Evolutionary conservation across 2,329 filamentous ascomycete species (phyloP).

Genomic region (Trichoderma polysporum): DNA sequence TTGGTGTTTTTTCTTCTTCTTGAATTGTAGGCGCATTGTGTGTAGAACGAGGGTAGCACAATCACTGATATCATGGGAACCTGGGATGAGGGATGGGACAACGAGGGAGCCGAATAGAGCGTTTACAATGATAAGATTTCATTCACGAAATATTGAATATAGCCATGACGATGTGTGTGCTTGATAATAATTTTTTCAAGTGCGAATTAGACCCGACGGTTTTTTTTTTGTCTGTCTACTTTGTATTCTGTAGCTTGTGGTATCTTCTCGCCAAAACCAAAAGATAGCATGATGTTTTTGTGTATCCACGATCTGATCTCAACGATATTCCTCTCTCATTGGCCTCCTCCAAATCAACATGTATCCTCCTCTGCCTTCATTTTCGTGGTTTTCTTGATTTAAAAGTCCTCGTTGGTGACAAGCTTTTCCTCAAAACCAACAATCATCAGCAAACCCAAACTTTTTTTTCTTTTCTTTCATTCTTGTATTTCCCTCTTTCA

Average conservation of each 20-base stretch:
- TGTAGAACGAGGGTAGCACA: not conserved
- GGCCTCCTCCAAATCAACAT: not conserved
- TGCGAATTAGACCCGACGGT: not conserved
- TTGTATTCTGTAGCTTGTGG: not conserved
- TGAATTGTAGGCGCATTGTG: not conserved
- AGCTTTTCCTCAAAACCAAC: conserved; percentile 20
- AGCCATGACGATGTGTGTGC: not conserved
- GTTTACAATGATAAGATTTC: not conserved
- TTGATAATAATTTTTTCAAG: not conserved
- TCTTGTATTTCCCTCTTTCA: not conserved
- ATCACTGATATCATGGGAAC: not conserved
- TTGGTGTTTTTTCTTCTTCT: not conserved
- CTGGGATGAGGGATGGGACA: not conserved
- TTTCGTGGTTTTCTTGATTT: not conserved
- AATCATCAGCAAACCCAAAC: not conserved
- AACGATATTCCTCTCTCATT: not conserved
- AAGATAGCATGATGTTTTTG: not conserved
- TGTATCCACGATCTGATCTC: not conserved
- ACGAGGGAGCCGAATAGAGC: not conserved
- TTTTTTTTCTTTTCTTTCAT: not conserved
- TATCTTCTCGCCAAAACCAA: not conserved
- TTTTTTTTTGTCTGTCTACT: not conserved
- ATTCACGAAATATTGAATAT: not conserved
- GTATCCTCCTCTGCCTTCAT: not conserved
- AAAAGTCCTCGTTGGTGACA: conserved; percentile 28